Base-by-base conservation (phyloP, 345 rosid genomes). In the Acer saccharum region DNA sequence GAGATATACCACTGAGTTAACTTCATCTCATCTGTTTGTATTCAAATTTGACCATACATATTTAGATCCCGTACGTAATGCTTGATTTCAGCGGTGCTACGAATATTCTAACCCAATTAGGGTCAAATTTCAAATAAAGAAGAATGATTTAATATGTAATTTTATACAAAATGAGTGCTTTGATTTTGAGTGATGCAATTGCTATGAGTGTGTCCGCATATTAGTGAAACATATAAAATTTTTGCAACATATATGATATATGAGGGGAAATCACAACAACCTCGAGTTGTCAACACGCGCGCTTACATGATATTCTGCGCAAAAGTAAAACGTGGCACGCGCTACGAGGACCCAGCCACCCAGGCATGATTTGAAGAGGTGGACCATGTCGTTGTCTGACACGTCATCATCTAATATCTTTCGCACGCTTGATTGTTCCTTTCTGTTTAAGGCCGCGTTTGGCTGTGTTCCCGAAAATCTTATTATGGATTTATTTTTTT, bases 321-420 rank as follows among this genome's bases (percentile, higher is more conserved):
- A 9, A 46, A 25, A 62, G 20, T 29, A 62, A 71, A 68, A 70
- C 68, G 74, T 46, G 84, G 78, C 80, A 70, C 61, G 66, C 73
- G 48, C 17, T 35, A 13, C 10, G 39, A 72, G 27, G 27, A 71
- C 57, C 3, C 41, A n/a, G 73, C 52, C 75, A 71, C 57, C 3
- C 41, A n/a, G 73, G 54, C 75, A 55, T n/a, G 73, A 35, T 73
- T 32, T 1, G 39, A 60, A 2, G 32, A 27, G 54, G 75, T 76
- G 79, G 77, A 76, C 78, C 50, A 16, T 25, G 4, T 39, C 1
- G 2, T 10, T 18, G 10, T 62, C 41, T 1, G 77, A 73, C 83
- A 84, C 79, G 81, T 81, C 83, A 81, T 29, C 66, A 20, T 39
- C 72, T 8, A 43, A 46, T 71, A 10, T 17, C 62, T 20, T n/a